Evolutionary conservation across 108 stramenopile species (phyloP).

Genomic region (Conticribra weissflogii): DNA sequence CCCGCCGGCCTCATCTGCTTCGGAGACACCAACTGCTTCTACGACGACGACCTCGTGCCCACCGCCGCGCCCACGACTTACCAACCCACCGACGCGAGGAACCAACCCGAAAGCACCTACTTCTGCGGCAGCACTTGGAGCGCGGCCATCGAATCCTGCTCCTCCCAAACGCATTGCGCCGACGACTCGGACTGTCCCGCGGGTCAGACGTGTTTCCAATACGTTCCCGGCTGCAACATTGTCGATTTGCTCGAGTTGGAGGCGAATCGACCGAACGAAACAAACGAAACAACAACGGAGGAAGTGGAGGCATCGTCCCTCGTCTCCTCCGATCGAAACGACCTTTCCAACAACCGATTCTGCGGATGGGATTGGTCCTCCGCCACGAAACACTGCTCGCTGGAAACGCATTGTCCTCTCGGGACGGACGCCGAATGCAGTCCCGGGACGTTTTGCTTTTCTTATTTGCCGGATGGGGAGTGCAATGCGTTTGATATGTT

Average conservation of each 20-base stretch:
- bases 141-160: conserved; percentile 9
- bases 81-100: neutral
- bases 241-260: too few relatives aligned
- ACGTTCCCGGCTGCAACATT: neutral
- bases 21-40: conserved; percentile 19
- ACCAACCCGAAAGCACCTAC: conserved; percentile 3
- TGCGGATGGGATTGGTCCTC: neutral
- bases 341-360: conserved; percentile 1
- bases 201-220: neutral
- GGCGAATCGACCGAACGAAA: too few relatives aligned
- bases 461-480: neutral
- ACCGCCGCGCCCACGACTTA: neutral
- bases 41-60: conserved; percentile 21
- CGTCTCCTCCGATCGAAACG: neutral
- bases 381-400: neutral
- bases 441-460: conserved; percentile 12
- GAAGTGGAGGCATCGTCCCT: neutral
- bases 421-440: conserved; percentile 16
- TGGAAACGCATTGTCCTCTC: conserved; percentile 27
- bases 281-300: too few relatives aligned
- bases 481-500: conserved; percentile 24
- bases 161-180: neutral
- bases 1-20: conserved; percentile 6
- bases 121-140: conserved; percentile 14
- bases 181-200: neutral